Evolutionary conservation across 768 basidiomycete genomes (phyloP).

Genomic region (Pleurotus tuoliensis): DNA sequence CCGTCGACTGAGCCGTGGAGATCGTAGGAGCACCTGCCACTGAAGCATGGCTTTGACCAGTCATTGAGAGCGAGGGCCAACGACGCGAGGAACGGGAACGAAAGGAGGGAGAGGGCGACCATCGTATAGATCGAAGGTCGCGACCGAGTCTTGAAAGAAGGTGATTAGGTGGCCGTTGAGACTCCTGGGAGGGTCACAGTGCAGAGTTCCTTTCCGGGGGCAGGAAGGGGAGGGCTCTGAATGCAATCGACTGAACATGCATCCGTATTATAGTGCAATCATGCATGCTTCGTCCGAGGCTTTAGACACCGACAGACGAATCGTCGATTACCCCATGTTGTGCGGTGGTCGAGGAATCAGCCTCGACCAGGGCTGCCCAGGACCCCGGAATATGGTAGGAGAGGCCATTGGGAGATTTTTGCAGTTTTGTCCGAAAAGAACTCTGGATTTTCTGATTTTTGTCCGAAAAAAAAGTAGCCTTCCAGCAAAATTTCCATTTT

Average conservation of each 20-base stretch:
- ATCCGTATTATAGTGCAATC: background rate
- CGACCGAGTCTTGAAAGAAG: background rate
- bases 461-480: too few species aligned
- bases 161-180: background rate
- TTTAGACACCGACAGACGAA: background rate
- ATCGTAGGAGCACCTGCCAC: slow-evolving; percentile 2
- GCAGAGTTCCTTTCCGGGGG: background rate
- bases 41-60: slow-evolving; percentile 6
- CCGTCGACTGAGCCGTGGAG: slow-evolving; percentile 1
- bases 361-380: slow-evolving; percentile 1
- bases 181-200: background rate
- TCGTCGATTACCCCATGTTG: slow-evolving; percentile 6
- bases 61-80: background rate
- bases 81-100: background rate
- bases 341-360: background rate
- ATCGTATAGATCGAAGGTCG: background rate
- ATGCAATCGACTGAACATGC: too few species aligned
- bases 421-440: too few species aligned
- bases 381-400: too few species aligned
- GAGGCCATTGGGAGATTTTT: too few species aligned
- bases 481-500: too few species aligned
- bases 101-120: background rate
- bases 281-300: background rate
- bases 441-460: too few species aligned
- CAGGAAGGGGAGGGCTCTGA: background rate